Percentiles rank a stretch among this genome's conserved stretches.
Evolutionary conservation across 2,329 filamentous ascomycete species (phyloP).

Genomic region (Xylaria hypoxylon): DNA sequence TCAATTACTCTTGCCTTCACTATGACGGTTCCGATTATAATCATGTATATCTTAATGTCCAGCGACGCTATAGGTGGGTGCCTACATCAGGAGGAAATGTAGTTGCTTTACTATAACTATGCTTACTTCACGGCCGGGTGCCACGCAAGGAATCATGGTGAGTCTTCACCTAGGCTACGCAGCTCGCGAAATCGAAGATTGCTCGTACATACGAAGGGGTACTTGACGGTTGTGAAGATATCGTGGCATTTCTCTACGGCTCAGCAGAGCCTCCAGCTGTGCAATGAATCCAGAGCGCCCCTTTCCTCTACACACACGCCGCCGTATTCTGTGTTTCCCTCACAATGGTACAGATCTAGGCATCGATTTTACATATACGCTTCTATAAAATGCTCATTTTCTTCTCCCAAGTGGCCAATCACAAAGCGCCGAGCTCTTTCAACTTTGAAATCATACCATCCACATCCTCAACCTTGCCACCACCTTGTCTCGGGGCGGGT

Average conservation of each 20-base stretch:
- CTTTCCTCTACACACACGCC: not conserved
- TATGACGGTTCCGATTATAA: too few relatives aligned
- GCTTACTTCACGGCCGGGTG: not conserved
- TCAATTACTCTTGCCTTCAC: not conserved
- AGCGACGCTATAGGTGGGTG: not conserved
- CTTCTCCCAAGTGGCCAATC: constrained; percentile 43
- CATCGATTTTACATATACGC: constrained; percentile 5
- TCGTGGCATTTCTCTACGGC: not conserved
- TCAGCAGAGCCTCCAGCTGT: not conserved
- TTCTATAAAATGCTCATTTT: constrained; percentile 16
- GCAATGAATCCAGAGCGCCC: not conserved
- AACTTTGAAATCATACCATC: constrained; percentile 93
- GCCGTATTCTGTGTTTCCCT: not conserved
- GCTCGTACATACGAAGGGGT: not conserved
- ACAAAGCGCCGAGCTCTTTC: constrained; percentile 95
- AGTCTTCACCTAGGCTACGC: not conserved
- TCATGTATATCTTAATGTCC: too few relatives aligned
- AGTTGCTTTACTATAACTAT: not conserved
- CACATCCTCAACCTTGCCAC: constrained; percentile 97
- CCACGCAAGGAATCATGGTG: not conserved
- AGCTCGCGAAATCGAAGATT: not conserved
- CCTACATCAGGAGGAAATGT: not conserved
- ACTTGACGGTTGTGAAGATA: not conserved
- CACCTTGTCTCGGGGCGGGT: constrained; percentile 87
- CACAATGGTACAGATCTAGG: constrained; percentile 28